Base-by-base conservation (phyloP, 2,329 filamentous ascomycete genomes). In the Colletotrichum echinochloae region DNA sequence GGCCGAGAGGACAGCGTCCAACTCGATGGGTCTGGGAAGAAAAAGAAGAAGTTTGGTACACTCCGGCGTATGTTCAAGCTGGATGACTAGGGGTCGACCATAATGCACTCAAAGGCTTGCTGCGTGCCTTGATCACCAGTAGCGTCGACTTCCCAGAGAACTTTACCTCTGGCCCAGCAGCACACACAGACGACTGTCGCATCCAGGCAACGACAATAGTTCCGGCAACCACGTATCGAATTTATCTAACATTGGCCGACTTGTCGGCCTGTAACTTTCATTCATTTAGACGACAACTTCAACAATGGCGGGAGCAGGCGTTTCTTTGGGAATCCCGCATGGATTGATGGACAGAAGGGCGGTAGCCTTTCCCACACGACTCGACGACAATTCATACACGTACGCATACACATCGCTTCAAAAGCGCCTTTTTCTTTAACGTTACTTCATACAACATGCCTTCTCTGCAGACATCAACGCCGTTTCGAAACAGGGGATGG, bases 41-140 rank as follows among this genome's bases (percentile, higher is more conserved):
- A 81, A 81, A 89, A 87, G 82, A 93, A 93, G 85, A 92, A 91
- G 80, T 93, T 94, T 79, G 85, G 86, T 51, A 81, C 84, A 65
- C 79, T 94, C 77, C 88, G 91, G 78, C 88, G 85, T 78, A 91
- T 91, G 78, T 92, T 94, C 80, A 79, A 83, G 51, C 77, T 87
- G 66, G 77, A 86, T 71, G 83, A 86, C 72, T 85, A 81, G 81
- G 35, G 23, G 56, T 64, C 60, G 14, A 26, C 48, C 20, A 26
- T 6, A 28, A n/a, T 54, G 14, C 56, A 48, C 23, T 20, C 28
- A 41, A 11, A 30, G 11, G 26, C 16, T 23, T 59, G n/a, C 23
- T 5, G 35, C 9, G 18, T 60, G 46, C 20, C 51, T 28, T 51
- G 20, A 35, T 51, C 8, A 52, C 14, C 33, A 6, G 18, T 26